A percentile compares a stretch with the other conserved stretches of the same genome.
phyloP scores from a whole-genome alignment of 148 eudicot species.

The Oxyria digyna region DNA sequence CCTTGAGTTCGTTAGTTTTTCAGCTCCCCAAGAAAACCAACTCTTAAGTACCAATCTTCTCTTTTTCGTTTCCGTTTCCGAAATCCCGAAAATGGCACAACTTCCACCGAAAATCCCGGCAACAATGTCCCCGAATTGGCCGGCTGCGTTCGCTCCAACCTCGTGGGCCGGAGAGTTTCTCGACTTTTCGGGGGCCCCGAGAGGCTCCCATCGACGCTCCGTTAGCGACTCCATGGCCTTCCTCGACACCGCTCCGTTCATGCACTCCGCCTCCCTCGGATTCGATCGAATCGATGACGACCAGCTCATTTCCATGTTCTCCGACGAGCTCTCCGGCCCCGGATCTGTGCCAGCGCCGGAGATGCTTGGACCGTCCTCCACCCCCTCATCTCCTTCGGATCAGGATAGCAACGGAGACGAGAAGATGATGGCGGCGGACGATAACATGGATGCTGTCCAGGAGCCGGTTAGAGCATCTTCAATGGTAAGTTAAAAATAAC shows the following conservation, averaged over 20 bases:
- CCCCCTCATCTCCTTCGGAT: conserved; percentile 46
- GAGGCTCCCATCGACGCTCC: conserved; percentile 60
- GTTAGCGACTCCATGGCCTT: conserved; percentile 73
- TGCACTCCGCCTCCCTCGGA: conserved; percentile 14
- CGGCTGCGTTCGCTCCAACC: conserved; percentile 30
- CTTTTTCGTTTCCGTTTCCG: neutral
- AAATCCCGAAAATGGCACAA: conserved; percentile 42
- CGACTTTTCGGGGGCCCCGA: conserved; percentile 50
- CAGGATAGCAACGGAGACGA: conserved; percentile 30
- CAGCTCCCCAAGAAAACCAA: neutral
- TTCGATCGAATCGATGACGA: conserved; percentile 70
- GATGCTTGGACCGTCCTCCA: neutral
- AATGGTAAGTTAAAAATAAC: too few relatives aligned
- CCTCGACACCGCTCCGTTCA: conserved; percentile 35
- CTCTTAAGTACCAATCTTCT: neutral
- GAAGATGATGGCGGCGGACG: conserved; percentile 6
- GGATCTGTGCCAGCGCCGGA: conserved; percentile 4
- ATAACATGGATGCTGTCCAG: neutral
- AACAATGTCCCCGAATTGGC: conserved; percentile 47
- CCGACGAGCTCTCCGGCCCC: conserved; percentile 34
- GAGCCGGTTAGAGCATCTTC: too few relatives aligned
- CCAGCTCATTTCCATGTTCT: conserved; percentile 69
- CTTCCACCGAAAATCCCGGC: conserved; percentile 63
- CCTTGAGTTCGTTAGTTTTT: neutral
- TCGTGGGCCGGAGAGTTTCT: conserved; percentile 89